phyloP scores from a whole-genome alignment of 2,329 filamentous ascomycete genomes.

The Aspergillus aculeatinus region DNA sequence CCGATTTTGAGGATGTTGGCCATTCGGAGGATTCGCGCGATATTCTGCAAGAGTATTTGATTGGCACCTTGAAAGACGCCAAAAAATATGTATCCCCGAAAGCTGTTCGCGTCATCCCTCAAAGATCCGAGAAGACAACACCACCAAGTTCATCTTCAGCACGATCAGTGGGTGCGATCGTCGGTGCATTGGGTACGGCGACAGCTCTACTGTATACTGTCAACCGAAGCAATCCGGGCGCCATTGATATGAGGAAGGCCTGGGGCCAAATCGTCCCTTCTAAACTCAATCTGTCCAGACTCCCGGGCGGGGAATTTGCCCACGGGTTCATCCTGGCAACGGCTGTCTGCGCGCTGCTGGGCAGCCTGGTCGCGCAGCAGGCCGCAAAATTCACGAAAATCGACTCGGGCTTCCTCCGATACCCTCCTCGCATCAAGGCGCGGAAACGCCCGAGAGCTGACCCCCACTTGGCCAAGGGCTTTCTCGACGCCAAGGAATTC shows the following conservation, averaged over 20 bases:
- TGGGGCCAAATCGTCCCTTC: conserved; percentile 2
- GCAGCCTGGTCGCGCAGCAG: conserved; percentile 12
- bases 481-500: conserved; percentile 53
- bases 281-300: conserved; percentile 6
- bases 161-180: conserved; percentile 33
- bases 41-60: conserved; percentile 38
- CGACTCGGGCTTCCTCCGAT: conserved; percentile 28
- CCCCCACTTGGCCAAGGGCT: conserved; percentile 45
- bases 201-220: conserved; percentile 37
- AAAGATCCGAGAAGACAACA: conserved; percentile 10
- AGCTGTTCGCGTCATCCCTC: conserved; percentile 22
- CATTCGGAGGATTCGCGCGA: conserved; percentile 49
- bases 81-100: conserved; percentile 18
- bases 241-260: neutral
- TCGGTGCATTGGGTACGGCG: conserved; percentile 22
- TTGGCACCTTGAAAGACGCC: conserved; percentile 37
- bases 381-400: conserved; percentile 24
- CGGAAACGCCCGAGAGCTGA: conserved; percentile 40
- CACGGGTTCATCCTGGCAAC: conserved; percentile 24
- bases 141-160: conserved; percentile 9
- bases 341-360: conserved; percentile 16
- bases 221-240: conserved; percentile 1
- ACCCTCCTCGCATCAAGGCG: conserved; percentile 43
- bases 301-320: conserved; percentile 20
- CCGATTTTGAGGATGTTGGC: conserved; percentile 45